Percentiles rank a stretch among this genome's conserved stretches.
phyloP scores from a whole-genome alignment of 345 rosid genomes.

The Luvunga scandens region DNA sequence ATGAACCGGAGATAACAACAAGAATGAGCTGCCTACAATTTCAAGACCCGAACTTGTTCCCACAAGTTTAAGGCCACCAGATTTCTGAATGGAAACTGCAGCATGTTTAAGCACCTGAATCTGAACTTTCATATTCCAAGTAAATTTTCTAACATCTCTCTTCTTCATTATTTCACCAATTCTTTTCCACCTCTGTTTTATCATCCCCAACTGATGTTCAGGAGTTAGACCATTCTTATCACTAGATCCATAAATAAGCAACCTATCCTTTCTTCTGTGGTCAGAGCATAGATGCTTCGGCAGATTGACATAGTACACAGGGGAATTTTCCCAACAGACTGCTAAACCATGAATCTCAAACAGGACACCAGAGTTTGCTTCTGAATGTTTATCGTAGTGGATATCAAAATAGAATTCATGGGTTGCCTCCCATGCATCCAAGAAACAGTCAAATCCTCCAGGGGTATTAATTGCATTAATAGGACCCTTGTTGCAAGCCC shows the following conservation, averaged over 20 bases:
- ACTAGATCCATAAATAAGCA: conserved; percentile 30
- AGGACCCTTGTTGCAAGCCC: conserved; percentile 62
- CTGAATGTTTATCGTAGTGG: conserved; percentile 64
- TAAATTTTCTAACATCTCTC: conserved; percentile 55
- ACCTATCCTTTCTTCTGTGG: conserved; percentile 34
- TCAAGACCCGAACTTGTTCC: conserved; percentile 45
- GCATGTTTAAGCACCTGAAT: conserved; percentile 76
- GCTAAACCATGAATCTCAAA: conserved; percentile 92
- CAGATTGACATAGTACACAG: conserved; percentile 76
- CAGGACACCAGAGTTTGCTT: conserved; percentile 37
- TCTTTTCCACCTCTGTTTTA: conserved; percentile 67
- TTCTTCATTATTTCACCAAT: conserved; percentile 72
- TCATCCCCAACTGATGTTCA: conserved; percentile 40
- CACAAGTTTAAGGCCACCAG: conserved; percentile 38
- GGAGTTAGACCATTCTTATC: conserved; percentile 30
- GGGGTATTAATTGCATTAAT: conserved; percentile 50
- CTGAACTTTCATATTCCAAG: conserved; percentile 91
- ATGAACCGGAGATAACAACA: conserved; percentile 47
- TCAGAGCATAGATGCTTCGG: conserved; percentile 65
- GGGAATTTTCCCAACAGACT: conserved; percentile 84
- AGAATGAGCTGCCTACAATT: conserved; percentile 49
- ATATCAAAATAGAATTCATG: conserved; percentile 82
- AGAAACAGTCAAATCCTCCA: conserved; percentile 88
- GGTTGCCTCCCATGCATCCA: conserved; percentile 70
- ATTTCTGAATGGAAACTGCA: conserved; percentile 66